Percentiles rank a stretch among this genome's conserved stretches.
phyloP scores from a whole-genome alignment of 2,329 filamentous ascomycete genomes.

The Pseudodiploospora longispora region DNA sequence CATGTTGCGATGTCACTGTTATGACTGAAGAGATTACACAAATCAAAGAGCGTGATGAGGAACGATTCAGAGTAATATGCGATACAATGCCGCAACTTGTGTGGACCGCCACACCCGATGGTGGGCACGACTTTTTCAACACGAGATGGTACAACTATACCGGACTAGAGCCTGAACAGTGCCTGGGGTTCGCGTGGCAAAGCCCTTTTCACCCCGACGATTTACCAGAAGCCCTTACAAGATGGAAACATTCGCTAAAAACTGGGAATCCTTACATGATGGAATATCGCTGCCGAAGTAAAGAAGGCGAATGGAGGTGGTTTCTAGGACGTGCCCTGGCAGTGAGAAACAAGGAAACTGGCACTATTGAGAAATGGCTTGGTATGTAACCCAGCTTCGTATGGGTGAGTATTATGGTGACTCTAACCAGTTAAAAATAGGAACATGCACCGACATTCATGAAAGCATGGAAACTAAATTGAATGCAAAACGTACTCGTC shows the following conservation, averaged over 20 bases:
- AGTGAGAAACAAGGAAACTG: constrained; percentile 55
- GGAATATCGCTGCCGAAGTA: constrained; percentile 62
- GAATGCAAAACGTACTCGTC: constrained; percentile 56
- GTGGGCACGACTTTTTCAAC: constrained; percentile 65
- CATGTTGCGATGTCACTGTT: constrained; percentile 63
- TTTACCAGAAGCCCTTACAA: constrained; percentile 41
- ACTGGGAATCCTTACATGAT: constrained; percentile 63
- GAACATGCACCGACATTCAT: constrained; percentile 71
- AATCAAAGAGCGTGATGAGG: constrained; percentile 63
- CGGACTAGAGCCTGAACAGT: constrained; percentile 54
- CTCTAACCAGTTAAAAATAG: constrained; percentile 14
- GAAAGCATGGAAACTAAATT: constrained; percentile 63
- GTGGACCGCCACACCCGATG: constrained; percentile 64
- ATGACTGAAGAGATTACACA: constrained; percentile 61
- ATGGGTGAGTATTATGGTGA: background rate
- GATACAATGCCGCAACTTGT: constrained; percentile 66
- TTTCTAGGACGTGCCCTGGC: constrained; percentile 68
- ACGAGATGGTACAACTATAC: constrained; percentile 76
- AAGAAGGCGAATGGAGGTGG: constrained; percentile 68
- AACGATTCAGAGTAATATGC: constrained; percentile 67
- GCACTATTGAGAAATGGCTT: constrained; percentile 70
- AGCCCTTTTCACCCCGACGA: constrained; percentile 65
- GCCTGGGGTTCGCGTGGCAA: constrained; percentile 54
- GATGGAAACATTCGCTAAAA: constrained; percentile 54
- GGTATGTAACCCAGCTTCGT: constrained; percentile 31